Evolutionary conservation across 805 yeast species (phyloP).

Genomic region (Monosporozyma aerobia): DNA sequence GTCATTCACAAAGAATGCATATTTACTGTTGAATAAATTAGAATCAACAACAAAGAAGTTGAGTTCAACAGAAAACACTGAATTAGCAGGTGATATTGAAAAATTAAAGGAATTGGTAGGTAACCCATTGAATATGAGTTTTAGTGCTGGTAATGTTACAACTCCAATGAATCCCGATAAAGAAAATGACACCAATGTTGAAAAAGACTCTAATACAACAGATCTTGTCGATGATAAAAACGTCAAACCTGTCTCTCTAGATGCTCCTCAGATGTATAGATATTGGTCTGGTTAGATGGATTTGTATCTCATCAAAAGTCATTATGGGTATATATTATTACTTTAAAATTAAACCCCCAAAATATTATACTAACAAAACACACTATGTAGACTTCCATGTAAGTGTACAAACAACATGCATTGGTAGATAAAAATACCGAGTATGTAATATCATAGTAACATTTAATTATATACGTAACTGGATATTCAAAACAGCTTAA

Average conservation of each 20-base stretch:
- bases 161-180: not conserved
- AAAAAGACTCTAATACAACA: conserved; percentile 29
- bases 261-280: conserved; percentile 53
- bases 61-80: conserved; percentile 7
- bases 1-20: conserved; percentile 53
- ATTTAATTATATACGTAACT: not conserved
- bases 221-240: conserved; percentile 23
- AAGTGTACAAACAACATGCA: not conserved
- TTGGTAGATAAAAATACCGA: not conserved
- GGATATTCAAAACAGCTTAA: no score
- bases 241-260: conserved; percentile 48
- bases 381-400: not conserved
- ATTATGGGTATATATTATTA: not conserved
- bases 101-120: conserved; percentile 27
- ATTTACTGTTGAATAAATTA: conserved; percentile 36
- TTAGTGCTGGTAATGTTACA: conserved; percentile 1
- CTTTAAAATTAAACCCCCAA: not conserved
- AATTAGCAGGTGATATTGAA: conserved; percentile 11
- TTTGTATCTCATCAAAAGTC: not conserved
- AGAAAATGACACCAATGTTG: conserved; percentile 9
- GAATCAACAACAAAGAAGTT: conserved; percentile 12
- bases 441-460: not conserved
- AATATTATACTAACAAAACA: not conserved
- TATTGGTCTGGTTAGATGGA: conserved; percentile 50
- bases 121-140: conserved; percentile 24